Base-by-base conservation (phyloP, 495 filamentous ascomycete species). In the Aspergillus bridgeri region DNA sequence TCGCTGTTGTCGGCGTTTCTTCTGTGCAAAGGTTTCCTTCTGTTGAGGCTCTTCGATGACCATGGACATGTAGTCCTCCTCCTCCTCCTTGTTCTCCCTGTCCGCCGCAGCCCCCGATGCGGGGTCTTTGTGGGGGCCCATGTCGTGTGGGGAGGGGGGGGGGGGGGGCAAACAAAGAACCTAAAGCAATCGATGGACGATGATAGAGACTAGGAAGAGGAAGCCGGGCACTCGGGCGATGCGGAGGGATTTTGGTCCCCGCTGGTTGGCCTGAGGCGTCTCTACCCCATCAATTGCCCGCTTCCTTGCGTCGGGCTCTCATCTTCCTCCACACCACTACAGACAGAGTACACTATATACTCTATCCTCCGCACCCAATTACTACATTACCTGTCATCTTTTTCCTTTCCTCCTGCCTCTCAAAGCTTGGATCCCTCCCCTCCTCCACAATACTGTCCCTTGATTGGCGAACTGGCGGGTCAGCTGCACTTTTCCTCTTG, bases 1-100 rank as follows among this genome's bases (percentile, higher is more conserved):
- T 52, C 79, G 78, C 63, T 82, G 74, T 60, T 76, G 73, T 46
- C 84, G 81, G 15, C 74, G 73, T 50, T 76, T 79, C 23, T 77
- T 78, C 60, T 86, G 82, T 6, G 83, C 67, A 20, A 82, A 83
- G 17, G 83, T 82, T 61, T 88, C 85, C 43, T 76, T 75, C 24
- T 75, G 69, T 8, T 70, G 60, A 4, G 81, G 78, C 47, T 86
- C 84, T 33, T 76, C 70, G 58, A 88, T 80, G 2, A 79, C 61
- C 83, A 86, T 86, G 29, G 78, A 80, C 79, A 88, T 84, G 66
- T 87, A 88, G 64, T 88, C 85, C 8, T 87, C 84, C 60, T 84
- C 79, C 21, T 83, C 83, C 1, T 64, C 64, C 17, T 73, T 33
- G n/a, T n/a, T n/a, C n/a, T n/a, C n/a, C n/a, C n/a, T n/a, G n/a